Evolutionary conservation across 2,329 filamentous ascomycete species (phyloP), one percentile per base, ranked within the genome.

Genomic region (Stenocarpella maydis): DNA sequence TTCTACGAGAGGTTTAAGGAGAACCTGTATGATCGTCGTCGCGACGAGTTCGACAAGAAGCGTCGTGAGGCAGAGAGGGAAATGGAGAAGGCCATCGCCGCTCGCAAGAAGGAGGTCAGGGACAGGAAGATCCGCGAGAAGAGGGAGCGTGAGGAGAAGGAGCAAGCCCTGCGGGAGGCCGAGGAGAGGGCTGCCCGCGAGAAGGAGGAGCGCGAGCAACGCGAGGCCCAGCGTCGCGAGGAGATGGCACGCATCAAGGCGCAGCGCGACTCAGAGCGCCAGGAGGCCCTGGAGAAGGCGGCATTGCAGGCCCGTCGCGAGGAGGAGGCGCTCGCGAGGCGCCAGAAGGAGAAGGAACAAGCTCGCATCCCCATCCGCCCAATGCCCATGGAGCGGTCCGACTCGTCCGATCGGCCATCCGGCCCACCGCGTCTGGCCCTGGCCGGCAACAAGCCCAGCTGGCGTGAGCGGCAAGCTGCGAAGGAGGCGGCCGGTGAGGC

Each of bases 11-110:
- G 84, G 12, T 98, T 97, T 88, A 90, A 92, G 77, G 86, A 91
- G 74, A 90, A 91, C 58, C 89, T 99, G 66, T 92, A 93, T 72
- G 91, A 96, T 80, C 91, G 94, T 78, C 93, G 95, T 75, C 93
- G 94, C 78, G 92, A 97, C 75, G 94, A 98, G 81, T 99, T 98
- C 75, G 96, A 98, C 87, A 95, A 92, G 85, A 92, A 95, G 73
- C 93, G 93, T 78, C 94, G 92, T 80, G 91, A 93, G 77, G 96
- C 96, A 39, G 94, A 98, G 85, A 90, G 92, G 73, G 96, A 99
- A 79, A 88, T 98, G 69, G 93, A 98, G 85, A 92, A 92, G 81
- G 94, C 97, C 84, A 97, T 98, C 82, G 88, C 91, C 47, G 88
- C 90, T 73, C 93, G 96, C 77, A 91, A 94, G 82, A 95, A 94